phyloP scores from a whole-genome alignment of 2,329 filamentous ascomycete genomes.

The Fusarium aywerte region DNA sequence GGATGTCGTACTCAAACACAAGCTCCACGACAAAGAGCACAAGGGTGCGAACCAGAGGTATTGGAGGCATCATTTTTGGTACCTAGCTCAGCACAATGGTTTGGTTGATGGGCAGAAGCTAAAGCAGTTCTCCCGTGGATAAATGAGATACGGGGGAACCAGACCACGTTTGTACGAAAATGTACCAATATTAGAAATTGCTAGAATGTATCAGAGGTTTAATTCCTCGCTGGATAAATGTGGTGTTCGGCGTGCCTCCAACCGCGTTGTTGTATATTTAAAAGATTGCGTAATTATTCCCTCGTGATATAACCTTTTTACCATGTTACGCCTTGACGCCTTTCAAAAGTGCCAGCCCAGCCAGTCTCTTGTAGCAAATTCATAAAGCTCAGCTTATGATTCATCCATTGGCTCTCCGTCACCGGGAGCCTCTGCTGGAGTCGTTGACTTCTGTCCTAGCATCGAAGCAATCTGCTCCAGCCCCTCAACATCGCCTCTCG shows the following conservation, averaged over 20 bases:
- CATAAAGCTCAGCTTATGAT: conserved; percentile 26
- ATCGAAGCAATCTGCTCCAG: conserved; percentile 63
- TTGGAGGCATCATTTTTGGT: conserved; percentile 64
- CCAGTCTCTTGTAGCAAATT: not conserved
- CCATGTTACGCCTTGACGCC: conserved; percentile 31
- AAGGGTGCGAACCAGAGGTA: conserved; percentile 47
- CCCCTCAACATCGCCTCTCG: conserved; percentile 65
- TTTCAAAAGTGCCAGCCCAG: not conserved
- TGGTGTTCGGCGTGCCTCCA: conserved; percentile 16
- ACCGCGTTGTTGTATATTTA: conserved; percentile 30
- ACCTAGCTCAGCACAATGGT: conserved; percentile 55
- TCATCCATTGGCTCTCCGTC: conserved; percentile 47
- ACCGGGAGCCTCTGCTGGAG: not conserved
- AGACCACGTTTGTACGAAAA: not conserved
- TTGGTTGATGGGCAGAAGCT: conserved; percentile 49
- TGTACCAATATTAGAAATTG: conserved; percentile 6
- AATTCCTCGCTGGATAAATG: conserved; percentile 34
- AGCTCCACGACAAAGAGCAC: conserved; percentile 39
- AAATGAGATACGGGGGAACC: not conserved
- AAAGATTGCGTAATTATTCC: conserved; percentile 7
- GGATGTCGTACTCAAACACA: conserved; percentile 44
- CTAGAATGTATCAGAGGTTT: conserved; percentile 33
- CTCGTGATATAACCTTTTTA: conserved; percentile 8
- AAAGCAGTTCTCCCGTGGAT: not conserved
- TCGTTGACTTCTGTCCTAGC: conserved; percentile 50